These are phyloP conservation scores for Epichloe festucae DNA, from an alignment of 2,329 filamentous ascomycete genomes.

Conservation along the genomic window DNA sequence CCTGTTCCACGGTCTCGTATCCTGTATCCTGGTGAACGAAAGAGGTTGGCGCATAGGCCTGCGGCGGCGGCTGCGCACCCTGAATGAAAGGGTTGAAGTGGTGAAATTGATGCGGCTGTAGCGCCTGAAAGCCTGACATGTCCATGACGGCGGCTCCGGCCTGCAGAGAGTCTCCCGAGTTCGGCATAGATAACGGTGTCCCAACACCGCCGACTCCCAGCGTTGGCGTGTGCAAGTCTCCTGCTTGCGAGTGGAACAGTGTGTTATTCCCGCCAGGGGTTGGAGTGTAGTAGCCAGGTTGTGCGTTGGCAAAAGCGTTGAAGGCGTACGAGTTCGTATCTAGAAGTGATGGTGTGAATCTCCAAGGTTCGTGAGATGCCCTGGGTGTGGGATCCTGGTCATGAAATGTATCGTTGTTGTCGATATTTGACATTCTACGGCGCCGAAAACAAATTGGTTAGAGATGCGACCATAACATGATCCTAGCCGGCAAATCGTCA, in stretches of 20 bases:
- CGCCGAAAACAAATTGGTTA: neutral
- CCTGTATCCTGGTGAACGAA: slow-evolving; percentile 72
- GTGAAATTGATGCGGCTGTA: slow-evolving; percentile 46
- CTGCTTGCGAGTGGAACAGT: slow-evolving; percentile 69
- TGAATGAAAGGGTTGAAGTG: slow-evolving; percentile 63
- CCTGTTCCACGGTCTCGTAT: slow-evolving; percentile 69
- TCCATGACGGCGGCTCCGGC: slow-evolving; percentile 46
- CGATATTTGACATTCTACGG: slow-evolving; percentile 13
- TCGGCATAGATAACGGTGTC: slow-evolving; percentile 69
- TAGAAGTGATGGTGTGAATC: slow-evolving; percentile 78
- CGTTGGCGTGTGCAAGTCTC: slow-evolving; percentile 75
- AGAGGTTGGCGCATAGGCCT: slow-evolving; percentile 60
- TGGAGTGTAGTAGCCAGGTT: slow-evolving; percentile 76
- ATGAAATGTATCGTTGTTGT: slow-evolving; percentile 28
- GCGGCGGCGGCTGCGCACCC: slow-evolving; percentile 36
- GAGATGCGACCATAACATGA: neutral
- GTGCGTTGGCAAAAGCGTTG: slow-evolving; percentile 63
- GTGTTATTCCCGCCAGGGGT: slow-evolving; percentile 72
- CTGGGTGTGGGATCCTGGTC: slow-evolving; percentile 76
- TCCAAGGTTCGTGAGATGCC: slow-evolving; percentile 68
- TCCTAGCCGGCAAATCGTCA: neutral
- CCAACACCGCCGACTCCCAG: slow-evolving; percentile 62
- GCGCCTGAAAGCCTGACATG: slow-evolving; percentile 53
- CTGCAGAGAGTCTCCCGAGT: slow-evolving; percentile 52
- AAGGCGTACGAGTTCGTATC: slow-evolving; percentile 79